phyloP scores from a whole-genome alignment of 2,329 filamentous ascomycete genomes.

The Akanthomyces uredinophilus region DNA sequence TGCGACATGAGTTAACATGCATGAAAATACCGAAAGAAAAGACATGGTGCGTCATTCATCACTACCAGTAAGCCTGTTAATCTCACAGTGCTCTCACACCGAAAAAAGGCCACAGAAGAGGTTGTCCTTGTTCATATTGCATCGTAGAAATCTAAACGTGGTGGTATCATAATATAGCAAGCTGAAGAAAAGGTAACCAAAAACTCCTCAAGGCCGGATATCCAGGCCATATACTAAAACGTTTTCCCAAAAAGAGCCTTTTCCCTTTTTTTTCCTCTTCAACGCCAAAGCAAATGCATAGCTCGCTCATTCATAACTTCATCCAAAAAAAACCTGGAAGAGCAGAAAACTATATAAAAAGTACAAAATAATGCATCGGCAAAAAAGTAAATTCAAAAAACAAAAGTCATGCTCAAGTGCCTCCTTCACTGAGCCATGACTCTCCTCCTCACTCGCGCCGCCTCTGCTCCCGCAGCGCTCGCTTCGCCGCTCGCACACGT shows the following conservation, averaged over 20 bases:
- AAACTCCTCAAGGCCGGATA: constrained; percentile 2
- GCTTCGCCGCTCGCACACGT: constrained; percentile 26
- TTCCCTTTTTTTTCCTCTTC: not conserved
- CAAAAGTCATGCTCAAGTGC: not conserved
- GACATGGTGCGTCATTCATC: no score
- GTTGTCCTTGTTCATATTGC: not conserved
- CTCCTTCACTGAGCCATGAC: constrained; percentile 30
- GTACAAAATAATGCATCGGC: not conserved
- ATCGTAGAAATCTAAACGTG: not conserved
- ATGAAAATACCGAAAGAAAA: no score
- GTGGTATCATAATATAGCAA: constrained; percentile 6
- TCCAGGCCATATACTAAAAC: not conserved
- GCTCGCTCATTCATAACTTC: not conserved
- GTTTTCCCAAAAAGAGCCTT: not conserved
- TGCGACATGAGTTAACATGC: no score
- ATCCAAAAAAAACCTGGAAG: no score
- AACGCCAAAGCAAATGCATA: constrained; percentile 7
- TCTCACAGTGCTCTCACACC: not conserved
- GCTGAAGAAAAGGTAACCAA: not conserved
- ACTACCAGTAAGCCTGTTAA: no score
- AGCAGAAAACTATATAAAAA: not conserved
- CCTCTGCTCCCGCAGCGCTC: not conserved
- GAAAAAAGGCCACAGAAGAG: not conserved
- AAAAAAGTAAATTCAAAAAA: not conserved
- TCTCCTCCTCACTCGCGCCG: constrained; percentile 12